phyloP scores from a whole-genome alignment of 2,329 filamentous ascomycete genomes.

The Biscogniauxia mediterranea region DNA sequence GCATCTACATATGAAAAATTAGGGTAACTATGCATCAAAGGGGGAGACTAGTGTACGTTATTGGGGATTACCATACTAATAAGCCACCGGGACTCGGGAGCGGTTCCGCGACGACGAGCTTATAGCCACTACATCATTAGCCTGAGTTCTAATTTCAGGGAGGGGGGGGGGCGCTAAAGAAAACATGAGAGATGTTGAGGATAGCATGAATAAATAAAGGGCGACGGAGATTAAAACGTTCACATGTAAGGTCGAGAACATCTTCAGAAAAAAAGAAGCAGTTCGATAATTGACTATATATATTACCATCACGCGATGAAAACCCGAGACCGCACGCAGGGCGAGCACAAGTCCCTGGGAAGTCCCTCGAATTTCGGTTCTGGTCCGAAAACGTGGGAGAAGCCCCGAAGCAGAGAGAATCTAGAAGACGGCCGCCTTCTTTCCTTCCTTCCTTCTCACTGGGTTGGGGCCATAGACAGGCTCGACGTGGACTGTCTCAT shows the following conservation, averaged over 20 bases:
- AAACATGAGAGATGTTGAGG: not conserved
- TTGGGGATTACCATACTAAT: too few relatives aligned
- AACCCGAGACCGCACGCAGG: not conserved
- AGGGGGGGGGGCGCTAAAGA: not conserved
- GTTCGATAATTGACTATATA: not conserved
- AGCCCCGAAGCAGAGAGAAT: not conserved
- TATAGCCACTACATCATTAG: too few relatives aligned
- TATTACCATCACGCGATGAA: not conserved
- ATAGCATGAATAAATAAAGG: not conserved
- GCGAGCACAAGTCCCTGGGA: not conserved
- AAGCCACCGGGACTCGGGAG: too few relatives aligned
- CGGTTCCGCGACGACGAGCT: too few relatives aligned
- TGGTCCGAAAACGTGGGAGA: not conserved
- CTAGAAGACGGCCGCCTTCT: not conserved
- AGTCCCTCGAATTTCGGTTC: not conserved
- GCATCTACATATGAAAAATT: not conserved
- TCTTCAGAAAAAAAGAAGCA: not conserved
- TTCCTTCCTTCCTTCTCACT: too few relatives aligned
- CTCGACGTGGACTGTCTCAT: too few relatives aligned
- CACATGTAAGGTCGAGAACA: not conserved
- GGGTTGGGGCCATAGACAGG: too few relatives aligned
- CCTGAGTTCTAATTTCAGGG: not conserved
- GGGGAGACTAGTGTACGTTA: too few relatives aligned
- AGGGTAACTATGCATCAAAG: not conserved
- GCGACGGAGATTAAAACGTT: not conserved